Evolutionary conservation across 139 green algal genomes (phyloP).

Genomic region (Zygnema cylindricum): DNA sequence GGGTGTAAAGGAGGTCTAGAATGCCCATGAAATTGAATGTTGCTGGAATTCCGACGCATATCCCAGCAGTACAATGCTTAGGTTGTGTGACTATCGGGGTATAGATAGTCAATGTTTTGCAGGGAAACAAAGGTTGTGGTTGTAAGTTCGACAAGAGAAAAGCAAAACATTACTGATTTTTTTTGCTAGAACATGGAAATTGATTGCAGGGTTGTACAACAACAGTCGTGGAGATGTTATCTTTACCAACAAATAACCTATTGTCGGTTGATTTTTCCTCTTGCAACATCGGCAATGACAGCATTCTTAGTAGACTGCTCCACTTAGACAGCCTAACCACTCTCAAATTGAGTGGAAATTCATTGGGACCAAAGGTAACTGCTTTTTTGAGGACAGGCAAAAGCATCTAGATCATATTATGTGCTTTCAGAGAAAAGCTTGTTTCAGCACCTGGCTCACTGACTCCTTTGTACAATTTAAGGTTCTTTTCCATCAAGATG

Average conservation of each 20-base stretch:
- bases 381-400: background rate
- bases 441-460: too few relatives aligned
- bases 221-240: background rate
- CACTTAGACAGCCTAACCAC: background rate
- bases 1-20: background rate
- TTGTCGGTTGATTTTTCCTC: background rate
- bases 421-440: too few relatives aligned
- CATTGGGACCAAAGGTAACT: background rate
- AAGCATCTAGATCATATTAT: too few relatives aligned
- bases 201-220: background rate
- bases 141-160: background rate
- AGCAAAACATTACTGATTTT: background rate
- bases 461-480: background rate
- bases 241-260: background rate
- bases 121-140: background rate
- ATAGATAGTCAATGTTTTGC: background rate
- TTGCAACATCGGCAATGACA: background rate
- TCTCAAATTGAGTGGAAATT: background rate
- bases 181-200: background rate
- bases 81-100: too few relatives aligned
- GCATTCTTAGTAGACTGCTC: background rate
- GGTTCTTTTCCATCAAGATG: background rate
- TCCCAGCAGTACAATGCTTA: too few relatives aligned
- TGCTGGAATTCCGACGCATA: too few relatives aligned
- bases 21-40: too few relatives aligned